These are phyloP conservation scores for Termitomyces heimii DNA, from an alignment of 768 basidiomycete species.

Conservation along the genomic window DNA sequence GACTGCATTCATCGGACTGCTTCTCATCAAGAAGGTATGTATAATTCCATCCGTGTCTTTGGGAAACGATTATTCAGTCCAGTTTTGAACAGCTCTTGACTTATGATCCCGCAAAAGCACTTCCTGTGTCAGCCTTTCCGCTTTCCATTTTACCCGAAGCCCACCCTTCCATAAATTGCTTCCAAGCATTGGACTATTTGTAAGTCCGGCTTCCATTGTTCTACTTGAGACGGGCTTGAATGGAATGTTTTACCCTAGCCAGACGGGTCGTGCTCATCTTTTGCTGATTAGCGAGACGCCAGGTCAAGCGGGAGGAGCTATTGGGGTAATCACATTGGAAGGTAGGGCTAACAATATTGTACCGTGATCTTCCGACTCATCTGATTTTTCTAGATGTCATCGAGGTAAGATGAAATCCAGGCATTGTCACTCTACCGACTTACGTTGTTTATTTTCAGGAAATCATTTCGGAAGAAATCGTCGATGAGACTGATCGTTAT, in stretches of 20 bases:
- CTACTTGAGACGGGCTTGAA: not conserved
- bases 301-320: conserved; percentile 74
- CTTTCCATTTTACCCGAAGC: conserved; percentile 90
- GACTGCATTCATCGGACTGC: conserved; percentile 69
- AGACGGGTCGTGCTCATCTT: conserved; percentile 92
- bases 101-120: conserved; percentile 80
- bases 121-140: conserved; percentile 68
- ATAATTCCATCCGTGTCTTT: not conserved
- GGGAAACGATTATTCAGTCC: not conserved
- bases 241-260: conserved; percentile 37
- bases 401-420: conserved; percentile 35
- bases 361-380: not conserved
- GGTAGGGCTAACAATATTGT: conserved; percentile 31
- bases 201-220: conserved; percentile 23
- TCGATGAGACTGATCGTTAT: conserved; percentile 91
- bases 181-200: conserved; percentile 95
- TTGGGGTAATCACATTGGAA: conserved; percentile 90
- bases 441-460: conserved; percentile 41
- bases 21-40: conserved; percentile 74
- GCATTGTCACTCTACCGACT: not conserved
- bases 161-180: conserved; percentile 81
- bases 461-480: conserved; percentile 94
- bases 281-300: conserved; percentile 82
- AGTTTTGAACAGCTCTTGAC: conserved; percentile 55
- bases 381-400: conserved; percentile 54